Evolutionary conservation across 1,284 basidiomycete species (phyloP).

Genomic region (Sporisorium sorghi): DNA sequence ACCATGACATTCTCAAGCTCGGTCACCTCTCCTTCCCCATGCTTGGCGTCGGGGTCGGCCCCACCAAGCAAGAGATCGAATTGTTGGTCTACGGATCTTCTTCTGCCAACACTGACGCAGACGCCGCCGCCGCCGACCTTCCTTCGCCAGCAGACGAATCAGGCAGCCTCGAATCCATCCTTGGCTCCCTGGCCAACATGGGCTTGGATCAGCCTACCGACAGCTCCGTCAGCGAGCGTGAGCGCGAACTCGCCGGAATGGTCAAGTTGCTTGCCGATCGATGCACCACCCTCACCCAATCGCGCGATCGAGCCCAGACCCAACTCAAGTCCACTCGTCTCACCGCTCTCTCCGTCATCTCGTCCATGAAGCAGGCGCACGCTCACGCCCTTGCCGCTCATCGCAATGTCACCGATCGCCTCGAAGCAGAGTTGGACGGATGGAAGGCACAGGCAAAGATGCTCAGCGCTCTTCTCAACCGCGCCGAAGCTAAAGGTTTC

Average conservation of each 20-base stretch:
- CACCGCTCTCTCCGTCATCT: constrained; percentile 64
- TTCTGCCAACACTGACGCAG: constrained; percentile 13
- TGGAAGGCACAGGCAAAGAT: constrained; percentile 64
- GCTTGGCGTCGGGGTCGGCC: constrained; percentile 58
- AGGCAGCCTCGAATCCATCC: constrained; percentile 31
- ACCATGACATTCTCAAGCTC: constrained; percentile 32
- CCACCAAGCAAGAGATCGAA: constrained; percentile 60
- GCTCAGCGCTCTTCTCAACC: constrained; percentile 61
- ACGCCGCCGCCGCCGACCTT: constrained; percentile 11
- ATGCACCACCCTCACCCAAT: constrained; percentile 36
- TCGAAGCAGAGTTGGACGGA: constrained; percentile 65
- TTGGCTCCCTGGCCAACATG: constrained; percentile 53
- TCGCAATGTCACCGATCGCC: constrained; percentile 54
- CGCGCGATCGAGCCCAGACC: constrained; percentile 36
- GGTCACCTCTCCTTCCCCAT: constrained; percentile 63
- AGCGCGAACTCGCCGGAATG: constrained; percentile 53
- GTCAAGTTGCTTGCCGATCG: constrained; percentile 49
- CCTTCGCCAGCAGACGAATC: constrained; percentile 29
- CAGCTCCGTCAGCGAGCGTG: constrained; percentile 32
- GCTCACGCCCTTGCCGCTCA: constrained; percentile 59
- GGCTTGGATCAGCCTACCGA: constrained; percentile 44
- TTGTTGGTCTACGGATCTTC: constrained; percentile 56
- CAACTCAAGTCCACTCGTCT: constrained; percentile 61
- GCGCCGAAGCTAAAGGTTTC: constrained; percentile 53
- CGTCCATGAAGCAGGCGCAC: constrained; percentile 59